A percentile compares a stretch with the other conserved stretches of the same genome.
phyloP scores from a whole-genome alignment of 257 asterid species.

The Coffea canephora region DNA sequence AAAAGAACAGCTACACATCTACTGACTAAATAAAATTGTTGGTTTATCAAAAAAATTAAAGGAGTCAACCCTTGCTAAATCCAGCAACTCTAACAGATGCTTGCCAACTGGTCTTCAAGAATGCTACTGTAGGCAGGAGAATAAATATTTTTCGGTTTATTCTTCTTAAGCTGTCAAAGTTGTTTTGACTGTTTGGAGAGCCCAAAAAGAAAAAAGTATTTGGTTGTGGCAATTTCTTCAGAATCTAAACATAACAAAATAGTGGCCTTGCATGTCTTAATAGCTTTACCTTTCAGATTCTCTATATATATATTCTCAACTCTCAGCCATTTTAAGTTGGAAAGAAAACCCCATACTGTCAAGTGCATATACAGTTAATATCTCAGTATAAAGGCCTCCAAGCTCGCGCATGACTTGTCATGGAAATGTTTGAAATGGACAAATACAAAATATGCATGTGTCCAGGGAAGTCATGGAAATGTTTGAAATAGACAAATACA shows the following conservation, averaged over 20 bases:
- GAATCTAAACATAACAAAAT: background rate
- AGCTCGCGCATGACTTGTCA: background rate
- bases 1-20: too few species aligned
- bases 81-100: background rate
- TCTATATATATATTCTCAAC: background rate
- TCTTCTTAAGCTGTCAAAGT: background rate
- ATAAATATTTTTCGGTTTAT: background rate
- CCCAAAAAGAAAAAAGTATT: too few species aligned
- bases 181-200: background rate
- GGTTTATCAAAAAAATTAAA: background rate
- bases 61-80: background rate
- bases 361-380: background rate
- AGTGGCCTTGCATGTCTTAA: background rate
- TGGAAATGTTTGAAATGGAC: background rate
- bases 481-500: background rate
- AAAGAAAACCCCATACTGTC: background rate
- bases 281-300: background rate
- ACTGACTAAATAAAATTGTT: too few species aligned
- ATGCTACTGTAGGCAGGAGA: background rate
- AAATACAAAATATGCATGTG: too few species aligned
- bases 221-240: background rate
- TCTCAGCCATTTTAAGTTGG: background rate
- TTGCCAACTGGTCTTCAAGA: background rate
- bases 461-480: background rate
- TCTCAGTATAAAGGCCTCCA: background rate